Evolutionary conservation across 805 yeast species (phyloP).

Genomic region (Jamesozyma gamospora): DNA sequence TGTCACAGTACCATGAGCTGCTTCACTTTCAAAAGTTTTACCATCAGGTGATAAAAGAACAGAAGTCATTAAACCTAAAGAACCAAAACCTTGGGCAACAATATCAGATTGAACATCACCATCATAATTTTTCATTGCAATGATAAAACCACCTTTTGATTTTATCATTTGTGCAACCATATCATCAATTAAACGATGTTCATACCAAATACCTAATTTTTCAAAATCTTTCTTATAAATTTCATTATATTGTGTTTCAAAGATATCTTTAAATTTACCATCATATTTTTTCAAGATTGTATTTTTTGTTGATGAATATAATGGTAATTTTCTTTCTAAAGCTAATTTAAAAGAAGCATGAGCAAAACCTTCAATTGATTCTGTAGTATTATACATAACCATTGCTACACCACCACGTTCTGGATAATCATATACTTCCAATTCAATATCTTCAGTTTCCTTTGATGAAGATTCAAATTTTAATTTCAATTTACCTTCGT

Average conservation of each 20-base stretch:
- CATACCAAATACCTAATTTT: conserved; percentile 81
- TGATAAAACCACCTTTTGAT: conserved; percentile 87
- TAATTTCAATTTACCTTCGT: conserved; percentile 57
- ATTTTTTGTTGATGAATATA: conserved; percentile 86
- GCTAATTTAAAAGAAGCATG: conserved; percentile 86
- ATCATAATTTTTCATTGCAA: conserved; percentile 95
- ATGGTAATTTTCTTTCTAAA: conserved; percentile 60
- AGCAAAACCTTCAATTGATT: conserved; percentile 86
- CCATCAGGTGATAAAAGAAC: conserved; percentile 97
- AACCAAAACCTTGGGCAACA: conserved; percentile 97
- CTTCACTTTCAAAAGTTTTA: conserved; percentile 89
- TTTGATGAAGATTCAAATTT: conserved; percentile 52
- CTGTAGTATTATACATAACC: conserved; percentile 94
- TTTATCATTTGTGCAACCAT: conserved; percentile 99
- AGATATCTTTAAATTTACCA: conserved; percentile 90
- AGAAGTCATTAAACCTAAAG: conserved; percentile 94
- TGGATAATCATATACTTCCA: conserved; percentile 41
- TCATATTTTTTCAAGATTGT: conserved; percentile 90
- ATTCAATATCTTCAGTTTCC: conserved; percentile 7
- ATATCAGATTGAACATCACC: conserved; percentile 96
- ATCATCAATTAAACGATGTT: conserved; percentile 92
- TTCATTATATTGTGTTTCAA: conserved; percentile 66
- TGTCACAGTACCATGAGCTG: conserved; percentile 98
- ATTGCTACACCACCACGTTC: conserved; percentile 65
- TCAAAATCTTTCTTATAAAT: conserved; percentile 68